phyloP scores from a whole-genome alignment of 1,284 basidiomycete genomes.

The Amylostereum areolatum region DNA sequence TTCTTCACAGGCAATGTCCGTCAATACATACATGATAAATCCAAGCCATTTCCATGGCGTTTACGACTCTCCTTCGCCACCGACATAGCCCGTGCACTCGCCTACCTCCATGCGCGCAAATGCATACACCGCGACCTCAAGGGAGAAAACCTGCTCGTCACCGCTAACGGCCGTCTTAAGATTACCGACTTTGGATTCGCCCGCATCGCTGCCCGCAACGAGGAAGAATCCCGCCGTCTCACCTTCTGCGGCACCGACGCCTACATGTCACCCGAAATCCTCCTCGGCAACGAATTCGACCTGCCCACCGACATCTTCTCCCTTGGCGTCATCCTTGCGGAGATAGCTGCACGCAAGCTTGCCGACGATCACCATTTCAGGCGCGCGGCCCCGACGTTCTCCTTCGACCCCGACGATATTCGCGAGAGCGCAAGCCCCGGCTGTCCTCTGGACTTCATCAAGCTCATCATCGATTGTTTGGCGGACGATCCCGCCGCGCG shows the following conservation, averaged over 20 bases:
- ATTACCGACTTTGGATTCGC: slow-evolving; percentile 97
- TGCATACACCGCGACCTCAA: slow-evolving; percentile 89
- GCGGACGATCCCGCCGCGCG: slow-evolving; percentile 60
- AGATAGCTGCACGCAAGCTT: slow-evolving; percentile 81
- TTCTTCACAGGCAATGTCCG: slow-evolving; percentile 65
- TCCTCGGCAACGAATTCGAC: slow-evolving; percentile 87
- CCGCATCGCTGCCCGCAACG: slow-evolving; percentile 86
- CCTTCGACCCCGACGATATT: slow-evolving; percentile 75
- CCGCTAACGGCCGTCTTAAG: slow-evolving; percentile 89
- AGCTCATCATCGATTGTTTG: slow-evolving; percentile 78
- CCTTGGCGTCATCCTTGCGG: slow-evolving; percentile 91
- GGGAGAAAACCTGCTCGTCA: slow-evolving; percentile 95
- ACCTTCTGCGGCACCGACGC: slow-evolving; percentile 97
- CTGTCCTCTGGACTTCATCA: slow-evolving; percentile 76
- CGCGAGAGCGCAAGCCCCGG: slow-evolving; percentile 62
- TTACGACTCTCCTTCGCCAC: slow-evolving; percentile 90
- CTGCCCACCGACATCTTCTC: slow-evolving; percentile 94
- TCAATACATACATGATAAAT: slow-evolving; percentile 78
- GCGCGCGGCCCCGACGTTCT: slow-evolving; percentile 73
- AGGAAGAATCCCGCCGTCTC: slow-evolving; percentile 85
- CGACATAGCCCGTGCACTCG: slow-evolving; percentile 90
- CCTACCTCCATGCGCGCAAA: slow-evolving; percentile 92
- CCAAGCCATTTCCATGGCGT: slow-evolving; percentile 82
- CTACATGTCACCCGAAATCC: slow-evolving; percentile 92
- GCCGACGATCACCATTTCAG: slow-evolving; percentile 82